Evolutionary conservation across 2,329 filamentous ascomycete genomes (phyloP).

Genomic region (Fusarium piperis): DNA sequence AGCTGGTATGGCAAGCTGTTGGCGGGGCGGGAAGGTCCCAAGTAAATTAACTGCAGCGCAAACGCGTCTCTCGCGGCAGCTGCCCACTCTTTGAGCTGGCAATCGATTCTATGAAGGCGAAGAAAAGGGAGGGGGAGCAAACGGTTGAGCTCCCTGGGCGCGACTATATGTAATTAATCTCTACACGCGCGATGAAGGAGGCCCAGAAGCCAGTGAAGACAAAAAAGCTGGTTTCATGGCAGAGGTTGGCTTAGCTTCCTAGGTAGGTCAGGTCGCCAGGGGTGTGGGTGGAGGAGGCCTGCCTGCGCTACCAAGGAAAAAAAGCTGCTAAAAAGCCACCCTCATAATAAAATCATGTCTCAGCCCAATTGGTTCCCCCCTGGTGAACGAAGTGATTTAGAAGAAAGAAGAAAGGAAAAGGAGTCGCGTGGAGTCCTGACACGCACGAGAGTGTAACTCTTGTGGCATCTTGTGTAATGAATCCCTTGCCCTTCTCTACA

Average conservation of each 20-base stretch:
- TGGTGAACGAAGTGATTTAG: neutral
- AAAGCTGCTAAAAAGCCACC: constrained; percentile 25
- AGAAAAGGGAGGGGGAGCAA: constrained; percentile 1
- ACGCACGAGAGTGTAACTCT: neutral
- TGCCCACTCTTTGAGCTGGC: constrained; percentile 1
- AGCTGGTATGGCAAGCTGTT: constrained; percentile 6
- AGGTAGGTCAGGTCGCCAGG: constrained; percentile 20
- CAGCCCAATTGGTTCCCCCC: constrained; percentile 27
- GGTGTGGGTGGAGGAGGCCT: constrained; percentile 24
- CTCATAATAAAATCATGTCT: constrained; percentile 45
- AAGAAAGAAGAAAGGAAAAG: neutral
- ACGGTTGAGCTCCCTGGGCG: neutral
- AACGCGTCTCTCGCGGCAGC: constrained; percentile 18
- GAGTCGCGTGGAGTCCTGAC: neutral
- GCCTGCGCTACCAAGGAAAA: constrained; percentile 18
- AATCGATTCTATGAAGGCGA: constrained; percentile 4
- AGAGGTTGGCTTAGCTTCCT: constrained; percentile 22
- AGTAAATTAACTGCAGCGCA: constrained; percentile 35
- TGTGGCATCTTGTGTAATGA: neutral
- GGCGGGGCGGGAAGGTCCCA: constrained; percentile 29
- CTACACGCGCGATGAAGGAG: neutral
- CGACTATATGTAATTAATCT: constrained; percentile 33
- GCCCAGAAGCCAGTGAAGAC: neutral
- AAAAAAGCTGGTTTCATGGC: constrained; percentile 29
- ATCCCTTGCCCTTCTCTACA: neutral